Evolutionary conservation across 176 grass and related monocot species (phyloP).

Genomic region (Themeda triandra): DNA sequence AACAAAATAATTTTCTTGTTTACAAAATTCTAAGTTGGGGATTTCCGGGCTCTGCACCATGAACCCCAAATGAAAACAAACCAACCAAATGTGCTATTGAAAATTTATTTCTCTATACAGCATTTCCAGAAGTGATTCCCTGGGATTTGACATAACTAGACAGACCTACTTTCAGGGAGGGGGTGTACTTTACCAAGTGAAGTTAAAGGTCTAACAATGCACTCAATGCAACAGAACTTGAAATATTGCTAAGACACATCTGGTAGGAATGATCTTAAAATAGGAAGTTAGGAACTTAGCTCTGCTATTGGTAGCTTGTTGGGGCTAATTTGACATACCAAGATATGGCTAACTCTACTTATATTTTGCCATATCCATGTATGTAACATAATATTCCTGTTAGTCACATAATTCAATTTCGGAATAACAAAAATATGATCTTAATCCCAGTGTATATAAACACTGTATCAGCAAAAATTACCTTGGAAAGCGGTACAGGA

Average conservation of each 20-base stretch:
- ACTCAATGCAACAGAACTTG: background rate
- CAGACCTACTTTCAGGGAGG: background rate
- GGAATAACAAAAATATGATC: background rate
- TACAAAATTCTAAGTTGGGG: background rate
- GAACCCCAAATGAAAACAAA: background rate
- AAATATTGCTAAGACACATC: background rate
- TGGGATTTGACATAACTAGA: background rate
- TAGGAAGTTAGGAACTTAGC: background rate
- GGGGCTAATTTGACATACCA: background rate
- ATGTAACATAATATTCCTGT: background rate
- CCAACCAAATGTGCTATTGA: background rate
- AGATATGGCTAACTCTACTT: background rate
- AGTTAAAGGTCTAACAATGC: background rate
- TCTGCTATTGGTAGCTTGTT: background rate
- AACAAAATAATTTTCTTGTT: background rate
- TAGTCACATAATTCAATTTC: background rate
- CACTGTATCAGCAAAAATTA: conserved; percentile 40
- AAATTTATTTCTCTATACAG: background rate
- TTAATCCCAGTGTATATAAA: background rate
- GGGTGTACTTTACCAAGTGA: background rate
- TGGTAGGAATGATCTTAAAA: background rate
- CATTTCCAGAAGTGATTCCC: background rate
- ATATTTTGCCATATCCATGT: background rate
- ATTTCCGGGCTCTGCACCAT: background rate
- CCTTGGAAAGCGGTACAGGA: conserved; percentile 88